phyloP scores from a whole-genome alignment of 1,284 basidiomycete species.

The Athelia sp. region DNA sequence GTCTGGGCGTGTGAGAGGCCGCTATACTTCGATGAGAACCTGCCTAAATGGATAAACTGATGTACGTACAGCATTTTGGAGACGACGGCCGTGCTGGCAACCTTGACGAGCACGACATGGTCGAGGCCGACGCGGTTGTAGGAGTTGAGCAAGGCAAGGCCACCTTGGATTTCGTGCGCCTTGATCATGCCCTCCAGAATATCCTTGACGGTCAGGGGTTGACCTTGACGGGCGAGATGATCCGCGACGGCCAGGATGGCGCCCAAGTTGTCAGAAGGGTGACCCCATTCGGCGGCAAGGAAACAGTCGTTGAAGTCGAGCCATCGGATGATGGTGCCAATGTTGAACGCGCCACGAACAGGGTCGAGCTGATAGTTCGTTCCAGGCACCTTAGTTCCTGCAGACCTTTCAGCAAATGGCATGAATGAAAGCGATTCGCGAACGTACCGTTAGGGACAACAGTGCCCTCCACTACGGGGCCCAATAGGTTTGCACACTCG shows the following conservation, averaged over 20 bases:
- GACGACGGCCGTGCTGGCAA: slow-evolving; percentile 88
- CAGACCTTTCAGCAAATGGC: not conserved
- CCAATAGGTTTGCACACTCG: slow-evolving; percentile 73
- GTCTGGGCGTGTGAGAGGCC: slow-evolving; percentile 85
- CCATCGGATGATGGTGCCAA: slow-evolving; percentile 92
- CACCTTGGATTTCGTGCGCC: slow-evolving; percentile 89
- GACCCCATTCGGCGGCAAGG: slow-evolving; percentile 91
- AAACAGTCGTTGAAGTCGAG: slow-evolving; percentile 92
- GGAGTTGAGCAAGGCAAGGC: slow-evolving; percentile 83
- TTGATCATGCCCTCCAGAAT: slow-evolving; percentile 87
- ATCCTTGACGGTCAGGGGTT: slow-evolving; percentile 69
- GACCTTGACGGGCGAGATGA: slow-evolving; percentile 73
- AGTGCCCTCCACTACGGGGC: slow-evolving; percentile 86
- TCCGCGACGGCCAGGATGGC: slow-evolving; percentile 91
- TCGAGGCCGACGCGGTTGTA: slow-evolving; percentile 90
- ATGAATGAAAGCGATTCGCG: not conserved
- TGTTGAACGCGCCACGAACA: slow-evolving; percentile 92
- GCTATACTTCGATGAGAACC: slow-evolving; percentile 25
- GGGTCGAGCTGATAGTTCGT: slow-evolving; percentile 93
- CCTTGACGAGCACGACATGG: slow-evolving; percentile 90
- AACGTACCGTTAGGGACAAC: slow-evolving; percentile 78
- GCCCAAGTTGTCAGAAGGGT: slow-evolving; percentile 94
- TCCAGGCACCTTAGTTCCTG: slow-evolving; percentile 83
- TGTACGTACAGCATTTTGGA: slow-evolving; percentile 68
- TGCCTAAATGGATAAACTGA: not conserved